Evolutionary conservation across 306 rosid species (phyloP), one percentile per base, ranked within the genome.

Genomic region (Gastrolobium bilobum): DNA sequence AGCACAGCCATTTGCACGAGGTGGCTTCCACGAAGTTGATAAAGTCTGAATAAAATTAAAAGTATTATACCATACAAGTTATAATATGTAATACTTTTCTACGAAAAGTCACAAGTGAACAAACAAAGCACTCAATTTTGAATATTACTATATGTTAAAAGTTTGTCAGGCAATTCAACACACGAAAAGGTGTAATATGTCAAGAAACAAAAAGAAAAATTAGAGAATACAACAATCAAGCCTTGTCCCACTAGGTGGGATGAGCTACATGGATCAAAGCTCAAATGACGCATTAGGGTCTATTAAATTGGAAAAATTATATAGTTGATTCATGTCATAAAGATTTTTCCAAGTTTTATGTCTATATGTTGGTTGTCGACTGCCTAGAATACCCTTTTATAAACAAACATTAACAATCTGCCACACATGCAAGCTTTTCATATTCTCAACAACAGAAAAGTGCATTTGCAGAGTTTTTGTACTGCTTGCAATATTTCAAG

Each of bases 1-100:
- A 56, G 91, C 91, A 84, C 87, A 89, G 52, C 96, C 87, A 61
- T 86, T 79, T 9, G 89, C 80, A 73, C 31, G 52, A 54, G 90
- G 88, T 29, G 91, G 92, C 82, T 76, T 84, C 99, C 99, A 95
- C 3, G 77, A 52, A 33, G 92, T 85, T 20, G 81, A 69, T 87
- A 95, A 80, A 77, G 99, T 92, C 99, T 95, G 81, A 78, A 79
- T 37, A 82, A 70, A 77, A 83, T 52, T 63, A 73, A 85, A 82
- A 42, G 44, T 20, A 72, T 71, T 61, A 10, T 59, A 35, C 42
- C 67, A 78, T 44, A 9, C 61, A 56, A 64, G 44, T 53, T 62
- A 37, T 54, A 26, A 8, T 11, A 77, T 9, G 59, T 46, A 38
- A 50, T 43, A 69, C 2, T 15, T 56, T 47, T 69, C 46, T 39